These are phyloP conservation scores for Linnemannia hyalina DNA, from an alignment of 192 early-diverging fungal species.

Conservation along the genomic window DNA sequence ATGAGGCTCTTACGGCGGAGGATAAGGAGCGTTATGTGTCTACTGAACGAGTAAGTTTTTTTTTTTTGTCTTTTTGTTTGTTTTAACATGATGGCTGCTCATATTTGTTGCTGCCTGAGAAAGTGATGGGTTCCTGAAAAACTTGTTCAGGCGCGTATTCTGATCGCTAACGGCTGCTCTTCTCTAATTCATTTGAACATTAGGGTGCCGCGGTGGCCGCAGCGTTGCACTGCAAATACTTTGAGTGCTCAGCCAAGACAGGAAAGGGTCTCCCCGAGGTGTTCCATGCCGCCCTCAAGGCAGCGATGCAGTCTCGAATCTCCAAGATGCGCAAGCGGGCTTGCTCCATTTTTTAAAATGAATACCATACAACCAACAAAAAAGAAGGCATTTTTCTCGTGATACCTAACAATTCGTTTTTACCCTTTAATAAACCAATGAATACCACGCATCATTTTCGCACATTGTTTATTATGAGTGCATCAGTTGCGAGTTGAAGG, in stretches of 20 bases:
- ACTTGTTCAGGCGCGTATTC: background rate
- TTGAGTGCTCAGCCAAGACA: conserved; percentile 66
- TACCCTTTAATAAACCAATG: background rate
- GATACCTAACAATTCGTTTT: too few relatives aligned
- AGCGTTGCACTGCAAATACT: conserved; percentile 62
- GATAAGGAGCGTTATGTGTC: conserved; percentile 33
- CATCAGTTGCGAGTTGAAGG: too few relatives aligned
- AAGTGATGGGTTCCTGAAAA: background rate
- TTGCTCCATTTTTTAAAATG: conserved; percentile 54
- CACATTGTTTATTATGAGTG: too few relatives aligned
- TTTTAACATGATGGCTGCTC: background rate
- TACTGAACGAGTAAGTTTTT: conserved; percentile 29
- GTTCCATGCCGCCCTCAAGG: conserved; percentile 61
- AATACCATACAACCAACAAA: conserved; percentile 1
- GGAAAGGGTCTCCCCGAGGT: conserved; percentile 60
- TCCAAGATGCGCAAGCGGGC: conserved; percentile 58
- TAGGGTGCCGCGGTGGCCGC: conserved; percentile 62
- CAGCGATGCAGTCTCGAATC: conserved; percentile 57
- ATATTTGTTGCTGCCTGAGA: background rate
- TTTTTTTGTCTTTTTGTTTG: background rate
- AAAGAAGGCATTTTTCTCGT: too few relatives aligned
- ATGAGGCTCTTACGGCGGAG: conserved; percentile 11
- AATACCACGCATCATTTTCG: background rate
- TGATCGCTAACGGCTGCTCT: background rate
- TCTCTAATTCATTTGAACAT: background rate